phyloP scores from a whole-genome alignment of 1,284 basidiomycete species.

The Singerocomus inundabilis region DNA sequence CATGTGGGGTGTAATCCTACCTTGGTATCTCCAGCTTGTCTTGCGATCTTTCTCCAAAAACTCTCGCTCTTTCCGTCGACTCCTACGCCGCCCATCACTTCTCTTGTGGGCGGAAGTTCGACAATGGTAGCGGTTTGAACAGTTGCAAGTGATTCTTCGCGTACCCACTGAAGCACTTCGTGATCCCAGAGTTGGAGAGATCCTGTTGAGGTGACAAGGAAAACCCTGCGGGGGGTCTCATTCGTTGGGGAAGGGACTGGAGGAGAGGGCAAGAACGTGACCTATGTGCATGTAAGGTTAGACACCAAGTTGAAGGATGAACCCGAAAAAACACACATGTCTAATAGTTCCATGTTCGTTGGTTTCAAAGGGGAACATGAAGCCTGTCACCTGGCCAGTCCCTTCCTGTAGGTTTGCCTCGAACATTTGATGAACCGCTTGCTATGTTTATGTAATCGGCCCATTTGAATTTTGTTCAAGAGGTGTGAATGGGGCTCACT shows the following conservation, averaged over 20 bases:
- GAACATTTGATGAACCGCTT: constrained; percentile 58
- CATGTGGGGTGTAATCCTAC: constrained; percentile 34
- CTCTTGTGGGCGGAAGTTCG: constrained; percentile 66
- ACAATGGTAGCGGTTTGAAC: constrained; percentile 69
- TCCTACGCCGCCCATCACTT: constrained; percentile 5
- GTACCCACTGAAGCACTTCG: constrained; percentile 66
- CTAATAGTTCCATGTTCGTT: constrained; percentile 67
- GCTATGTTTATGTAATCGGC: constrained; percentile 23
- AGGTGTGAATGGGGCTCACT: constrained; percentile 41
- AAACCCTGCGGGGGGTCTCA: constrained; percentile 42
- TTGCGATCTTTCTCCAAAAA: constrained; percentile 52
- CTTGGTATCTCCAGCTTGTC: constrained; percentile 67
- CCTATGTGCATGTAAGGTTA: constrained; percentile 37
- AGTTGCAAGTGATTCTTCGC: constrained; percentile 80
- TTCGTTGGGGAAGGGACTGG: constrained; percentile 28
- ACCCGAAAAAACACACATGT: constrained; percentile 48
- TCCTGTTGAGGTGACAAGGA: constrained; percentile 76
- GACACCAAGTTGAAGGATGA: not conserved
- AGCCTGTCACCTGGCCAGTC: constrained; percentile 60
- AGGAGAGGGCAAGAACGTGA: constrained; percentile 52
- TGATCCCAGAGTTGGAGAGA: constrained; percentile 76
- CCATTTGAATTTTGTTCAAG: not conserved
- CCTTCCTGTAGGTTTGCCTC: constrained; percentile 53
- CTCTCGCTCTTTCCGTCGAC: constrained; percentile 37
- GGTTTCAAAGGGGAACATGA: constrained; percentile 73